phyloP scores from a whole-genome alignment of 2,329 filamentous ascomycete genomes.

The Mariannaea elegans region DNA sequence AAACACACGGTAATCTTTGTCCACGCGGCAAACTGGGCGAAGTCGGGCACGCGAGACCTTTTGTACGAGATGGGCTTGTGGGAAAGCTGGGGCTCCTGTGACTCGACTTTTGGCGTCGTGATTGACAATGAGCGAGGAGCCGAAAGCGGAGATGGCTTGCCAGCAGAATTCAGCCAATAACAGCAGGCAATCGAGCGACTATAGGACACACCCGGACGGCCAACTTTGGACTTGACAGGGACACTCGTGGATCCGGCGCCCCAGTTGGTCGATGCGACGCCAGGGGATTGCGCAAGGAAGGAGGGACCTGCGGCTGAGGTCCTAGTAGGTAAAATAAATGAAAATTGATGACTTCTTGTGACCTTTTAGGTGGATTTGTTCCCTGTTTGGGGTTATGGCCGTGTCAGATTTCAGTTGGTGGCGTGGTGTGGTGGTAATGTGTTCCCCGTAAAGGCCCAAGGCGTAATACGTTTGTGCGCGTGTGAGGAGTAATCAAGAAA shows the following conservation, averaged over 20 bases:
- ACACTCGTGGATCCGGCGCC: conserved; percentile 4
- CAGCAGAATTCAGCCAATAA: conserved; percentile 35
- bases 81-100: conserved; percentile 35
- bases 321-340: conserved; percentile 26
- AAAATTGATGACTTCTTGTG: conserved; percentile 31
- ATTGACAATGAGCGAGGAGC: conserved; percentile 38
- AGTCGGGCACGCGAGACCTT: conserved; percentile 37
- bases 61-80: conserved; percentile 28
- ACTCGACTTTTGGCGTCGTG: conserved; percentile 34
- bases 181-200: conserved; percentile 32
- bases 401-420: conserved; percentile 15
- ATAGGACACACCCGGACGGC: neutral
- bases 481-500: conserved; percentile 15
- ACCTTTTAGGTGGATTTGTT: conserved; percentile 22
- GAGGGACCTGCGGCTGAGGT: conserved; percentile 14
- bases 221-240: neutral
- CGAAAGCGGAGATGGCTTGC: conserved; percentile 41
- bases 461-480: conserved; percentile 7
- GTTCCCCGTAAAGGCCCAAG: conserved; percentile 30
- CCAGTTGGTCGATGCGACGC: conserved; percentile 28
- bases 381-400: conserved; percentile 24
- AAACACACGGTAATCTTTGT: conserved; percentile 6
- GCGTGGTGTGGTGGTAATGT: conserved; percentile 27
- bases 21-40: conserved; percentile 30
- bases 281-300: conserved; percentile 16